Evolutionary conservation across 441 rosid species (phyloP).

Genomic region (Mallotus japonicus): DNA sequence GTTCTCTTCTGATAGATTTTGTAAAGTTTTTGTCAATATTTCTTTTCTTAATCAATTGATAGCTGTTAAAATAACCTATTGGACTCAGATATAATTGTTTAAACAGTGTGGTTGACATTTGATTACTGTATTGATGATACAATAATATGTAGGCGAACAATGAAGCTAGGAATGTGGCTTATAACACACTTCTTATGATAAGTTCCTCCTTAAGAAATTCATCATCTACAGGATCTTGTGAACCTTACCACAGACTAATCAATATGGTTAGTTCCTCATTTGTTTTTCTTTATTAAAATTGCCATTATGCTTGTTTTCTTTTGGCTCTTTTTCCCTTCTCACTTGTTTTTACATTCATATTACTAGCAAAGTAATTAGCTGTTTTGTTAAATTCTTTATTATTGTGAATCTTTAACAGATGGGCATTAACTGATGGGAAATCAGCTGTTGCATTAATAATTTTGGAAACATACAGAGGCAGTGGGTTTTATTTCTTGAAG

Average conservation of each 20-base stretch:
- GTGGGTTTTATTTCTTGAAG: background rate
- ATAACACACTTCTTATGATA: constrained; percentile 59
- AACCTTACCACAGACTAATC: constrained; percentile 57
- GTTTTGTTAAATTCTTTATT: background rate
- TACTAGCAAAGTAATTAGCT: background rate
- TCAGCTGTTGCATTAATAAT: no score
- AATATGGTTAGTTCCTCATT: constrained; percentile 57
- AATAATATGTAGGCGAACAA: constrained; percentile 54
- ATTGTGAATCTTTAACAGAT: background rate
- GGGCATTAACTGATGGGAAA: background rate
- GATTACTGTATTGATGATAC: constrained; percentile 8
- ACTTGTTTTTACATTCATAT: background rate
- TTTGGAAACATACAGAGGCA: background rate
- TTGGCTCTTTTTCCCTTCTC: no score
- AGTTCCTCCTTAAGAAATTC: constrained; percentile 48
- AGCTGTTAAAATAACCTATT: background rate
- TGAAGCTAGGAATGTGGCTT: constrained; percentile 80
- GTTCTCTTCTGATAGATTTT: no score
- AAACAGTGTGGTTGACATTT: background rate
- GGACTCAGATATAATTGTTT: background rate
- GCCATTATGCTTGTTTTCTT: no score
- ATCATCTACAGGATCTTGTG: constrained; percentile 36
- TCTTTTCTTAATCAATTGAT: background rate
- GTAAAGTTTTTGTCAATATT: no score
- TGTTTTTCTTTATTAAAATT: background rate